phyloP scores from a whole-genome alignment of 345 rosid genomes.

The Eucalyptus pumila region DNA sequence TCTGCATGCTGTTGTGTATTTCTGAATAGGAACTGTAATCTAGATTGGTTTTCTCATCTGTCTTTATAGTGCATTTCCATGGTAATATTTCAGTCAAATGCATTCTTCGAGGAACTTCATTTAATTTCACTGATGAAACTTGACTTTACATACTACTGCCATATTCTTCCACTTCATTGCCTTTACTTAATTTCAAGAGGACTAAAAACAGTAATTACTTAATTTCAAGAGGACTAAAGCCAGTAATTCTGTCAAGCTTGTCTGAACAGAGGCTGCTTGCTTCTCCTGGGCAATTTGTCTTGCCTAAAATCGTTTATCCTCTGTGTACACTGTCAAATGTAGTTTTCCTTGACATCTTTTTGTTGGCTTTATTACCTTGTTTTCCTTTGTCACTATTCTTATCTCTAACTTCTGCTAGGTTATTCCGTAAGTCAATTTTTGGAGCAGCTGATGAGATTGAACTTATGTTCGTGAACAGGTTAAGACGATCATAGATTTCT shows the following conservation, averaged over 20 bases:
- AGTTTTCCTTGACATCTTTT: neutral
- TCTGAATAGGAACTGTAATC: neutral
- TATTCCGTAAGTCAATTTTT: conserved; percentile 88
- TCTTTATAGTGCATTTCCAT: neutral
- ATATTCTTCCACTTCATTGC: neutral
- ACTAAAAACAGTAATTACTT: neutral
- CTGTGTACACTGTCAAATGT: neutral
- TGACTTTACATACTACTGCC: neutral
- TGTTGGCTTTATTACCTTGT: neutral
- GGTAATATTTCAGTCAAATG: neutral
- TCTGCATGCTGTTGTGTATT: neutral
- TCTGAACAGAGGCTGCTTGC: neutral
- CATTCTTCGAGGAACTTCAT: neutral
- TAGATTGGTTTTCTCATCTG: neutral
- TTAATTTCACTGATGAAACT: neutral
- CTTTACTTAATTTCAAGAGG: neutral
- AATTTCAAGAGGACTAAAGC: neutral
- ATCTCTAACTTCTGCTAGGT: conserved; percentile 19
- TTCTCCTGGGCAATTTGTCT: neutral
- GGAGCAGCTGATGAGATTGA: conserved; percentile 98
- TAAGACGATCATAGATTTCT: neutral
- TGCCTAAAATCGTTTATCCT: neutral
- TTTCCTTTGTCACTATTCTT: neutral
- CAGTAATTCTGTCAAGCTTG: neutral
- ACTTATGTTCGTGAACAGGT: conserved; percentile 94